A percentile compares a stretch with the other conserved stretches of the same genome.
phyloP scores from a whole-genome alignment of 805 yeast genomes.

The Candida hungchunana region DNA sequence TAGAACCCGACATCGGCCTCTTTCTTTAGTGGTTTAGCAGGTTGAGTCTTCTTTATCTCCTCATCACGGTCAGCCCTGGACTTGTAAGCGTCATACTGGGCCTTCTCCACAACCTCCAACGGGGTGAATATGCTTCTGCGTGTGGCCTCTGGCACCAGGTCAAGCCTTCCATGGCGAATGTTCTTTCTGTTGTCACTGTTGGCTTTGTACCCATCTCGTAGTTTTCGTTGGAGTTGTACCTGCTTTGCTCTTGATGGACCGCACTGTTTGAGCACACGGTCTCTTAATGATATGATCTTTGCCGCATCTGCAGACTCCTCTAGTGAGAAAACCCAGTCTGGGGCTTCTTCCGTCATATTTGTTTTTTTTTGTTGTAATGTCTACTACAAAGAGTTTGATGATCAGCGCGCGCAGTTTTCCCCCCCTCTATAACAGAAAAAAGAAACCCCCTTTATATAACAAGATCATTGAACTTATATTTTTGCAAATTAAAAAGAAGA shows the following conservation, averaged over 20 bases:
- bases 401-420: no score
- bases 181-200: conserved; percentile 22
- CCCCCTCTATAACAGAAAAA: no score
- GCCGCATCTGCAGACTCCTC: conserved; percentile 13
- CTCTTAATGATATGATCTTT: conserved; percentile 18
- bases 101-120: conserved; percentile 12
- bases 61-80: conserved; percentile 22
- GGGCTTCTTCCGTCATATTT: background rate
- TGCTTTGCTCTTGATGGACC: conserved; percentile 3
- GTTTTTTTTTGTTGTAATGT: background rate
- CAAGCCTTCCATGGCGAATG: conserved; percentile 24
- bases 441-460: no score
- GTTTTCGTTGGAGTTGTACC: conserved; percentile 19
- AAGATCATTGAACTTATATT: no score
- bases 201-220: conserved; percentile 16
- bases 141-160: conserved; percentile 19
- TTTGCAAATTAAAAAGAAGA: background rate
- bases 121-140: conserved; percentile 16
- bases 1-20: conserved; percentile 8
- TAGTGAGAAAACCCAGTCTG: background rate
- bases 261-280: conserved; percentile 7
- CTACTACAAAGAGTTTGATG: no score
- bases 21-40: background rate
- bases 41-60: background rate
- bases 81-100: conserved; percentile 20